Evolutionary conservation across 1,284 basidiomycete genomes (phyloP), one percentile per base, ranked within the genome.

Genomic region (Tilletia indica): DNA sequence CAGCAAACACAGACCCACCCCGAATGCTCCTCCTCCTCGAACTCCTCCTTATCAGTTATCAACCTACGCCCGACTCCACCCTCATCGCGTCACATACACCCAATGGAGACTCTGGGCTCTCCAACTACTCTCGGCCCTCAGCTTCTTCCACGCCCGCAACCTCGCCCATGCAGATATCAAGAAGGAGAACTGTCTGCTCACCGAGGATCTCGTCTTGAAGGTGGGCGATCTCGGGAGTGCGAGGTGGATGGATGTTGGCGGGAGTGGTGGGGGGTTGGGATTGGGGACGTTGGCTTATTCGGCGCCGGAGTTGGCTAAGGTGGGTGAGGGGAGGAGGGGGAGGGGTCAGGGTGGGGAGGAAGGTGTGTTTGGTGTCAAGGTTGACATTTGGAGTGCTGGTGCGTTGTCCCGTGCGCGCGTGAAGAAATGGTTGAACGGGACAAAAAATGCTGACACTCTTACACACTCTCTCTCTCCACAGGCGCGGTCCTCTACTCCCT

Each of bases 171-270:
- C 78, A 11, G 82, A 84, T 69, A 76, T 84, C 68, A 84, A 84
- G 72, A 77, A 79, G 69, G 81, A 84, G 67, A 84, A 84, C 69
- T 78, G 82, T 68, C 73, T 83, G 48, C 68, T 83, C 38, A 76
- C 80, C 16, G 72, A 76, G n/a, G 73, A 76, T 16, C 75, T 82
- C 47, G 31, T 72, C 16, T 71, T 81, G 68, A 83, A 83, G 71
- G 72, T 84, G 3, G 82, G 80, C 72, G 82, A 84, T 61, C 83
- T 84, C 51, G 80, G 81, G 51, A 81, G 82, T 19, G 81, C 82
- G n/a, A 74, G 83, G 19, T 83, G 61, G 63, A 64, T 67, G n/a
- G 67, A 70, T n/a, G n/a, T 31, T 31, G 16, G n/a, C 9, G 42
- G 42, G 9, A 34, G 19, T 39, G 61, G 16, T 12, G 69, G 48